Base-by-base conservation (phyloP, 768 basidiomycete genomes). In the Lanmaoa rubissima region DNA sequence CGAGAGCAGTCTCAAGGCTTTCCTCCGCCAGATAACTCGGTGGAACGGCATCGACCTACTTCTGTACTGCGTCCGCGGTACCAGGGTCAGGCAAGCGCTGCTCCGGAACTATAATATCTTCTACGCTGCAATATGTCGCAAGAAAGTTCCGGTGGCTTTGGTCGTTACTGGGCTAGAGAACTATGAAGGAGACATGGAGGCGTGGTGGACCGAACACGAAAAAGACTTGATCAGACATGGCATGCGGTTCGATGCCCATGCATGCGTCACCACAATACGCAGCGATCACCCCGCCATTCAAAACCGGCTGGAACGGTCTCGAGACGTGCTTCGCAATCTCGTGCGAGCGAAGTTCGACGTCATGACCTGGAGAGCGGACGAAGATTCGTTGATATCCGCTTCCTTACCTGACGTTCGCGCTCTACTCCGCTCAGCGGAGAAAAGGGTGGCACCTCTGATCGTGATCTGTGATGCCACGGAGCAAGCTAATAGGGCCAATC, bases 131-230 rank as follows among this genome's bases (percentile, higher is more conserved):
- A 59, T 75, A 24, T 73, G 69, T 28, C 63, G 70, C 53, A 66
- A 63, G 53, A 66, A 70, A 47, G 64, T 72, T 13, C 71, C 71
- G 2, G 60, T 74, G 4, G 70, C 69, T 26, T 48, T 74, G 46
- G 60, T 75, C 14, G 71, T 74, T n/a, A 74, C 73, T 3, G 74
- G 73, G 21, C 63, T 75, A 35, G 74, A 74, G 55, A 71, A 71
- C 40, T 63, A 69, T 3, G 64, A 72, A 31, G 61, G 59, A n/a
- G 66, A 70, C 9, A 74, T 75, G 68, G 70, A 72, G 2, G 51
- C 48, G 35, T 79, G 78, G 78, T 78, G 76, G 78, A 55, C 42
- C 17, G 55, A 65, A 47, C 74, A 78, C 41, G 63, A 74, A 56
- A 54, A 59, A 34, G 55, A 57, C 13, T 70, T 79, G 51, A 60